phyloP scores from a whole-genome alignment of 495 filamentous ascomycete species.

The Talaromyces ruber region DNA sequence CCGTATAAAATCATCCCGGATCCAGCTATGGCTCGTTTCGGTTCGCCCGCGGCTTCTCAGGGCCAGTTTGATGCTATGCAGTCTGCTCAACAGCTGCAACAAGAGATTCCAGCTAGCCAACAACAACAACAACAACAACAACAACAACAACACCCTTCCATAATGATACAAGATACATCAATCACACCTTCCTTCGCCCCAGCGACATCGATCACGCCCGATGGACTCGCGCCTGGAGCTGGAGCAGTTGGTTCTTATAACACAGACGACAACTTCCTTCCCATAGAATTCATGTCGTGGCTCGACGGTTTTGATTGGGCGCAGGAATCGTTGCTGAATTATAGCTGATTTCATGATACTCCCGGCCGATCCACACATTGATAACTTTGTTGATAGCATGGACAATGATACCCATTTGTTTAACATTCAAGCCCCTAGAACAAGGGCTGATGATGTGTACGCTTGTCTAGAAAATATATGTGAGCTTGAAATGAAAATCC shows the following conservation, averaged over 20 bases:
- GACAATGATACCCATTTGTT: neutral
- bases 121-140: neutral
- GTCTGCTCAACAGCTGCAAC: neutral
- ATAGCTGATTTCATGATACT: neutral
- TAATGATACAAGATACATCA: neutral
- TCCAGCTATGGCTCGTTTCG: neutral
- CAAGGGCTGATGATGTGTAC: too few relatives aligned
- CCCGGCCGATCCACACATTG: neutral
- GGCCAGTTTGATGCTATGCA: neutral
- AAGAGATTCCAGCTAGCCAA: neutral
- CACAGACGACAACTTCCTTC: neutral
- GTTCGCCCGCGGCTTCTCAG: neutral
- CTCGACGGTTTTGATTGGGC: constrained; percentile 12
- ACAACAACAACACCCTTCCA: neutral
- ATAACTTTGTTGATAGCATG: neutral
- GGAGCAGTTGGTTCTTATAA: neutral
- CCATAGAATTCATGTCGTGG: constrained; percentile 8
- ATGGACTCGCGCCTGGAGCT: neutral
- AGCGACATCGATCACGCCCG: neutral
- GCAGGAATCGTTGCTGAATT: constrained; percentile 8
- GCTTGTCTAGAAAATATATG: too few relatives aligned
- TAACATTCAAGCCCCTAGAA: too few relatives aligned
- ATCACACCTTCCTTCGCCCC: neutral
- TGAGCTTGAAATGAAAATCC: neutral
- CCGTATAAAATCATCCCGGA: neutral